Percentiles rank a stretch among this genome's conserved stretches.
Evolutionary conservation across 495 filamentous ascomycete genomes (phyloP).

Genomic region (Neurospora sp.): DNA sequence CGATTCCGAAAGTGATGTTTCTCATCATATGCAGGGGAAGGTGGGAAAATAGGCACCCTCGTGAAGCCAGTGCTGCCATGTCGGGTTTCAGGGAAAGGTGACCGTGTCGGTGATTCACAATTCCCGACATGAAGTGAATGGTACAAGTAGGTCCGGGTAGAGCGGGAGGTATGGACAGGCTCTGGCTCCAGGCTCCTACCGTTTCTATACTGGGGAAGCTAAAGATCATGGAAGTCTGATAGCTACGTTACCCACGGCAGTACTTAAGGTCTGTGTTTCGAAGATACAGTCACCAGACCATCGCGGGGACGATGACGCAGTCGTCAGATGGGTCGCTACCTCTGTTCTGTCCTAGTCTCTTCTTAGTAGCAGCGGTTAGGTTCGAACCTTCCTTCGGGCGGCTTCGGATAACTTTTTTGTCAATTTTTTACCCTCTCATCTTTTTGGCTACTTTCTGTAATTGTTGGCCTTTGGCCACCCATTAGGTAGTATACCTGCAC

Average conservation of each 20-base stretch:
- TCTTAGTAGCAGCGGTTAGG: no score
- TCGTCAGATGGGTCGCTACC: background rate
- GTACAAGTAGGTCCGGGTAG: no score
- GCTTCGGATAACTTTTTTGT: no score
- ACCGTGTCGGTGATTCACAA: no score
- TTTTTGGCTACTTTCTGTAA: background rate
- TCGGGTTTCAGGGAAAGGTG: no score
- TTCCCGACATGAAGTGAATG: background rate
- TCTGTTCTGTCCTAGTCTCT: no score
- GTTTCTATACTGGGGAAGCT: background rate
- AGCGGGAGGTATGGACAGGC: background rate
- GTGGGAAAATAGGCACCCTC: no score
- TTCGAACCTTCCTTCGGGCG: no score
- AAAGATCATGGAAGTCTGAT: background rate
- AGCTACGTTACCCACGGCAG: background rate
- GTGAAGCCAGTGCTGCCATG: no score
- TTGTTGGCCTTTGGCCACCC: background rate
- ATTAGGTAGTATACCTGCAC: background rate
- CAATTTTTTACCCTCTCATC: background rate
- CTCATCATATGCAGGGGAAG: fast-evolving
- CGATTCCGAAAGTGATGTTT: no score
- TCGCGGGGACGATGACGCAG: background rate
- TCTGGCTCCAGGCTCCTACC: background rate
- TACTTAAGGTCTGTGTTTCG: background rate
- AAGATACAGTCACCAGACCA: background rate